These are phyloP conservation scores for Catharanthus roseus DNA, from an alignment of 257 asterid species.

Conservation along the genomic window DNA sequence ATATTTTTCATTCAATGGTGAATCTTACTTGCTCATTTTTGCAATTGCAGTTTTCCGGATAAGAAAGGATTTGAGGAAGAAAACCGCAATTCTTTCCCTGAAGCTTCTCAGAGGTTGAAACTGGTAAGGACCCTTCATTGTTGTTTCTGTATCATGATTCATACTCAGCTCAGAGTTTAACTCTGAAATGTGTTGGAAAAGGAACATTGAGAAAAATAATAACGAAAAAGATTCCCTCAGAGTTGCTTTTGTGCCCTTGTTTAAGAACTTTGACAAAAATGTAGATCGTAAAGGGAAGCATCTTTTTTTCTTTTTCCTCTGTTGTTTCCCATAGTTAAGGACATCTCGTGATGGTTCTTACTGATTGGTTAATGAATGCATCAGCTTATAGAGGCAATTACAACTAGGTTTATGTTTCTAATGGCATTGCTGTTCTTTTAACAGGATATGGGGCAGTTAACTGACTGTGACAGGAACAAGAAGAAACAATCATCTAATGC, in stretches of 20 bases:
- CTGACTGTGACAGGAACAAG: constrained; percentile 35
- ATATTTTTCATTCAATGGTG: neutral
- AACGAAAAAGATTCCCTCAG: neutral
- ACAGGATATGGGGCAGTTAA: constrained; percentile 41
- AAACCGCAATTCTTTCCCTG: constrained; percentile 30
- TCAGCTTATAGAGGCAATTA: neutral
- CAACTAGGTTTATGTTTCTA: constrained; percentile 4
- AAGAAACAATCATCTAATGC: constrained; percentile 45
- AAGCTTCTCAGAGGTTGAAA: constrained; percentile 37
- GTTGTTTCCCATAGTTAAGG: neutral
- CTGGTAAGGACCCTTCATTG: constrained; percentile 39
- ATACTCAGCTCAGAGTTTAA: neutral
- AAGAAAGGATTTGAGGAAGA: constrained; percentile 41
- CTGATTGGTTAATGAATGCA: neutral
- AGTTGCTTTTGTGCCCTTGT: neutral
- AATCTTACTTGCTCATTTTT: constrained; percentile 10
- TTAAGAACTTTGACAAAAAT: neutral
- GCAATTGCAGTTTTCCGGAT: constrained; percentile 59
- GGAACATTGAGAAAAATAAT: neutral
- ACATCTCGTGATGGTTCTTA: neutral
- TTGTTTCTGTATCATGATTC: constrained; percentile 14
- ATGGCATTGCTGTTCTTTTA: constrained; percentile 12
- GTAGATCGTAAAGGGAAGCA: neutral
- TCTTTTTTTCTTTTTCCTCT: neutral
- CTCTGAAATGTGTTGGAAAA: neutral